These are phyloP conservation scores for Leucoagaricus sp. DNA, from an alignment of 1,284 basidiomycete genomes.

Conservation along the genomic window DNA sequence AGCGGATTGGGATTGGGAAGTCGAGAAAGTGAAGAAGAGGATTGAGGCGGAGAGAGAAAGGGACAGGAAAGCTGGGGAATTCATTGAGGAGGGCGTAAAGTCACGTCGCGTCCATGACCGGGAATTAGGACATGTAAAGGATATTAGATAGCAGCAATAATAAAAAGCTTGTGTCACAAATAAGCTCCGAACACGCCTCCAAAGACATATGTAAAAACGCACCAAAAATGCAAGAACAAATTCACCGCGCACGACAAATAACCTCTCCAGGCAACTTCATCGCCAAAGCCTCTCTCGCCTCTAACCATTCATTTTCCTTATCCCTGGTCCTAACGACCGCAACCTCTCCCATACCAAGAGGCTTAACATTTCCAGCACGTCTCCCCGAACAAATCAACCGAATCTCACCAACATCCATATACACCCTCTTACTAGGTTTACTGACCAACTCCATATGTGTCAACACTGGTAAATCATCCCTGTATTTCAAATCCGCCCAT, in stretches of 20 bases:
- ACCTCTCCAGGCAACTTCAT: slow-evolving; percentile 70
- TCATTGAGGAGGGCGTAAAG: not conserved
- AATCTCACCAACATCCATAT: slow-evolving; percentile 75
- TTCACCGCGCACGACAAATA: slow-evolving; percentile 68
- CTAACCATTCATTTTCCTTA: slow-evolving; percentile 71
- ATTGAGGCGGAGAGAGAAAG: slow-evolving; percentile 39
- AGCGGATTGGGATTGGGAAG: slow-evolving; percentile 66
- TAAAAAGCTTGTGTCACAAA: not conserved
- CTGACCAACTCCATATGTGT: slow-evolving; percentile 72
- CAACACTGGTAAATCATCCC: slow-evolving; percentile 83
- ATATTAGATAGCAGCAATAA: not conserved
- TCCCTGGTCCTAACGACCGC: slow-evolving; percentile 75
- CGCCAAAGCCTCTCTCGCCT: slow-evolving; percentile 71
- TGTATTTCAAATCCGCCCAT: slow-evolving; percentile 91
- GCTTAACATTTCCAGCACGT: slow-evolving; percentile 62
- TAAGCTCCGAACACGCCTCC: not conserved
- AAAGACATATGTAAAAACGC: too few relatives aligned
- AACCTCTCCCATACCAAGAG: slow-evolving; percentile 84
- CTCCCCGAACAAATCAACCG: slow-evolving; percentile 73
- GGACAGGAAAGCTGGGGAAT: slow-evolving; percentile 12
- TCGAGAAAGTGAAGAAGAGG: slow-evolving; percentile 55
- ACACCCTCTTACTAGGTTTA: slow-evolving; percentile 73
- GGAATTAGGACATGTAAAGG: not conserved
- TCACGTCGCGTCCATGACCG: too few relatives aligned
- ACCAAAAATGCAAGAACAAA: not conserved